Conservation (phyloP, 163 green algal species). For the Smithsoniella earleae region DNA sequence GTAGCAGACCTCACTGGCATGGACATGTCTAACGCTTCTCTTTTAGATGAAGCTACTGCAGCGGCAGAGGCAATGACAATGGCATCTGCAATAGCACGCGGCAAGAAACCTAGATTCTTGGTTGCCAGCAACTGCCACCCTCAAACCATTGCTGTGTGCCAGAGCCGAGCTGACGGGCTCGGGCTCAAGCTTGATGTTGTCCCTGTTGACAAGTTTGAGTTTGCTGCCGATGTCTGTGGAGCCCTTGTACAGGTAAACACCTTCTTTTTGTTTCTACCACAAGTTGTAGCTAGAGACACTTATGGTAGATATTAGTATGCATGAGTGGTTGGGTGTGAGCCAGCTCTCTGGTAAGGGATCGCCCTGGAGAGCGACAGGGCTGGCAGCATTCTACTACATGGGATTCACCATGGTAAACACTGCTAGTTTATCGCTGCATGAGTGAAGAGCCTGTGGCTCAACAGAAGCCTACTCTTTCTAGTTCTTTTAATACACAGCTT, state of each 20-base stretch:
- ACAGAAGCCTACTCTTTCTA: too few species aligned
- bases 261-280: not conserved
- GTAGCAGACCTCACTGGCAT: constrained; percentile 93
- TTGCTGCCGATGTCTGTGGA: constrained; percentile 82
- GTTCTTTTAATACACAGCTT: too few species aligned
- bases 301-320: too few species aligned
- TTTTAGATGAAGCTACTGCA: constrained; percentile 96
- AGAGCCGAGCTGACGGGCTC: constrained; percentile 86
- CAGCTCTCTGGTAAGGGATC: too few species aligned
- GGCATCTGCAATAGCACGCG: constrained; percentile 76
- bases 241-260: constrained; percentile 53
- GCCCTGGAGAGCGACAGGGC: too few species aligned
- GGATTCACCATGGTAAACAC: too few species aligned
- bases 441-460: too few species aligned
- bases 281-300: too few species aligned
- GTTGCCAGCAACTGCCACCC: constrained; percentile 93
- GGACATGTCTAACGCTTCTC: constrained; percentile 83
- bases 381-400: too few species aligned
- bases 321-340: too few species aligned
- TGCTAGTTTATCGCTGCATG: too few species aligned
- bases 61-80: constrained; percentile 99
- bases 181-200: constrained; percentile 79
- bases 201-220: constrained; percentile 56
- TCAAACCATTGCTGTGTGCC: constrained; percentile 91
- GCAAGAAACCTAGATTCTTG: constrained; percentile 97